phyloP scores from a whole-genome alignment of 208 protist species.

The Phytomonas sp. region DNA sequence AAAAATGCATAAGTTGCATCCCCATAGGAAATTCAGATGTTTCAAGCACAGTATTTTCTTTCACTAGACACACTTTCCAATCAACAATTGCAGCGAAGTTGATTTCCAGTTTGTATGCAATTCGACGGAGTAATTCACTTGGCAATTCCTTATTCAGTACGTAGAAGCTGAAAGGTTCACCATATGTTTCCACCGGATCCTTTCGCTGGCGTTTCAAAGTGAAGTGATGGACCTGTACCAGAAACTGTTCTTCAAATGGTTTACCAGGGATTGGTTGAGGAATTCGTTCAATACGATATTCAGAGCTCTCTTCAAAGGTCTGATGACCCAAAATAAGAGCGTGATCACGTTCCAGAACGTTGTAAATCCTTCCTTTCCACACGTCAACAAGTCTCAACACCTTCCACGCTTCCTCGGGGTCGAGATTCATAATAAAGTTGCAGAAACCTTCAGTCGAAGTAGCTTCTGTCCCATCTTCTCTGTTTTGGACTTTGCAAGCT shows the following conservation, averaged over 20 bases:
- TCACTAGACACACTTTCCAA: constrained; percentile 82
- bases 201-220: constrained; percentile 48
- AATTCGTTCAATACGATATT: constrained; percentile 79
- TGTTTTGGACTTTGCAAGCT: constrained; percentile 8
- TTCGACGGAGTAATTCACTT: constrained; percentile 41
- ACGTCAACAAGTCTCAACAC: constrained; percentile 76
- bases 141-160: constrained; percentile 48
- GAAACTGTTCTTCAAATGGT: constrained; percentile 31
- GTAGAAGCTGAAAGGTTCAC: constrained; percentile 81
- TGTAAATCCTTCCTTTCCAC: constrained; percentile 79
- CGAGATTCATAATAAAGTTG: constrained; percentile 26
- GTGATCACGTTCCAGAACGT: constrained; percentile 68
- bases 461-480: neutral
- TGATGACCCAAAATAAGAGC: constrained; percentile 52
- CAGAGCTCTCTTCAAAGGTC: constrained; percentile 82
- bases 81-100: constrained; percentile 59
- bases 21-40: constrained; percentile 55
- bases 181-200: constrained; percentile 69
- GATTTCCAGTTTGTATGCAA: constrained; percentile 67
- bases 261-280: constrained; percentile 45
- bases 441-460: constrained; percentile 20
- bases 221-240: constrained; percentile 80
- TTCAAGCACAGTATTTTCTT: constrained; percentile 53
- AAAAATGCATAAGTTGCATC: constrained; percentile 49
- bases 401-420: constrained; percentile 46